Evolutionary conservation across 129 eudicot species (phyloP).

Genomic region (Centaurea solstitialis): DNA sequence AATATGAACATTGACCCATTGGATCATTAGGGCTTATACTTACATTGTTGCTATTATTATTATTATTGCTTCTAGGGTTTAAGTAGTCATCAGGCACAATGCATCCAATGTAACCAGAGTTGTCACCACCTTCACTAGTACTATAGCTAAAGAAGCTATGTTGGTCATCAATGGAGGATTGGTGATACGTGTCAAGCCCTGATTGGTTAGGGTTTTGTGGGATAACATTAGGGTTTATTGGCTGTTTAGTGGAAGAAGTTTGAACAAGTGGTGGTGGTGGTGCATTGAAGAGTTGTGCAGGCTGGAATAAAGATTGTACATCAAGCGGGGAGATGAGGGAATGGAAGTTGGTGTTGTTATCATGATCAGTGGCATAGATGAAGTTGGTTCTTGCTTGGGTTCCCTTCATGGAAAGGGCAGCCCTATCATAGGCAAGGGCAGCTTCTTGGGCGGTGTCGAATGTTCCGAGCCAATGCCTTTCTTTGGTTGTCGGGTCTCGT

Average conservation of each 20-base stretch:
- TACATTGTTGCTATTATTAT: neutral
- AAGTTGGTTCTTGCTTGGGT: conserved; percentile 95
- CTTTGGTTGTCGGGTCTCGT: conserved; percentile 95
- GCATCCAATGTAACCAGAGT: conserved; percentile 89
- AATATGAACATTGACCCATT: conserved; percentile 23
- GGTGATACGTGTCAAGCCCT: conserved; percentile 29
- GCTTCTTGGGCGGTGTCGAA: conserved; percentile 99
- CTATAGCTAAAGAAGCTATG: conserved; percentile 36
- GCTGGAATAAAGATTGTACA: conserved; percentile 39
- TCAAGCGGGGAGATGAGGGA: conserved; percentile 54
- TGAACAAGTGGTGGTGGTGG: conserved; percentile 20
- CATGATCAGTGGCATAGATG: conserved; percentile 57
- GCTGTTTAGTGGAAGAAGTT: conserved; percentile 25
- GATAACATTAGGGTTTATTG: conserved; percentile 27
- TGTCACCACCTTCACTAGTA: conserved; percentile 39
- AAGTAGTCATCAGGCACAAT: conserved; percentile 86
- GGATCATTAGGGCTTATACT: conserved; percentile 6
- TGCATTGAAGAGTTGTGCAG: conserved; percentile 37
- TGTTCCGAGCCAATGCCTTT: conserved; percentile 97
- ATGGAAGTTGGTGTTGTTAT: conserved; percentile 40
- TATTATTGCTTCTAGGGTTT: conserved; percentile 51
- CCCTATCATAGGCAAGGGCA: conserved; percentile 96
- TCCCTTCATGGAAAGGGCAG: conserved; percentile 92
- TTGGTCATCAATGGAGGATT: conserved; percentile 37
- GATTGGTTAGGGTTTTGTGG: conserved; percentile 35